Evolutionary conservation across 495 filamentous ascomycete species (phyloP).

Genomic region (Zalerion maritima): DNA sequence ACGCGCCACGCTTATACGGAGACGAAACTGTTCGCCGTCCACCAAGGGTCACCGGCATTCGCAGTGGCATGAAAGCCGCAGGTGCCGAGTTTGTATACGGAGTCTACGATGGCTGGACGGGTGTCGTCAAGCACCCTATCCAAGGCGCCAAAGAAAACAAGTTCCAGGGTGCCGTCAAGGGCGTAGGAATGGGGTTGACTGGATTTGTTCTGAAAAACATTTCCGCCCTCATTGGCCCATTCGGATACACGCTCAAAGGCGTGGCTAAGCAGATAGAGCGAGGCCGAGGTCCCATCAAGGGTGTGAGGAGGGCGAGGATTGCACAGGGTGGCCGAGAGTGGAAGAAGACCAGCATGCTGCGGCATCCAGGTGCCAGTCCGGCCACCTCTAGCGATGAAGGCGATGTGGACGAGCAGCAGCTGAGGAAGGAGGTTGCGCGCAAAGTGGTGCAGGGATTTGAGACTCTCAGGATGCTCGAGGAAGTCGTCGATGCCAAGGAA

Average conservation of each 20-base stretch:
- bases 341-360: not conserved
- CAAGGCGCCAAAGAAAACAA: conserved; percentile 43
- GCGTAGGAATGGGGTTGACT: conserved; percentile 60
- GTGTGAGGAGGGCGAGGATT: conserved; percentile 33
- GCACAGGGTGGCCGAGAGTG: conserved; percentile 30
- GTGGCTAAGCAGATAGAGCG: conserved; percentile 38
- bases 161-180: conserved; percentile 44
- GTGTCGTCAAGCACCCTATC: conserved; percentile 50
- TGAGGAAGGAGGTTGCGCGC: conserved; percentile 9
- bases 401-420: conserved; percentile 8
- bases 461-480: conserved; percentile 25
- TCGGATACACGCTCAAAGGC: conserved; percentile 54
- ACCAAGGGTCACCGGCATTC: conserved; percentile 48
- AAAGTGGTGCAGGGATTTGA: conserved; percentile 26
- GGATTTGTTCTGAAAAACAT: conserved; percentile 60
- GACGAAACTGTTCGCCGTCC: conserved; percentile 33
- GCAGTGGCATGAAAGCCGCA: conserved; percentile 52
- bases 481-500: conserved; percentile 23
- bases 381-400: conserved; percentile 3
- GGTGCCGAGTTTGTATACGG: conserved; percentile 54
- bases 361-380: not conserved
- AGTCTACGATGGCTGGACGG: conserved; percentile 59
- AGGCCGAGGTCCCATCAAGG: conserved; percentile 27
- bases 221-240: conserved; percentile 45
- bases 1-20: conserved; percentile 66